Evolutionary conservation across 495 filamentous ascomycete genomes (phyloP).

Genomic region (Hypoxylon trugodes): DNA sequence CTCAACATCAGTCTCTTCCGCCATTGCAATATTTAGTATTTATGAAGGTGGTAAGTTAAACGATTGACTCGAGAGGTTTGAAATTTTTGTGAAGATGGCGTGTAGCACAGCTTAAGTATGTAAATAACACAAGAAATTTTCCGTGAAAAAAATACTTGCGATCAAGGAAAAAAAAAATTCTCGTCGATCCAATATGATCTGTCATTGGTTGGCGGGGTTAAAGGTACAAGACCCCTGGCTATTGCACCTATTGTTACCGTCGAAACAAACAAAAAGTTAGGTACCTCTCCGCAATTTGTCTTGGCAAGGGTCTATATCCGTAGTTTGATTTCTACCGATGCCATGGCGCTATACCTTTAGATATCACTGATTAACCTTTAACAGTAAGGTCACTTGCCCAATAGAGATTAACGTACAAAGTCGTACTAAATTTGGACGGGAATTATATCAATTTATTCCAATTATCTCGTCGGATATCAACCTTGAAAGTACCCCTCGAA

Average conservation of each 20-base stretch:
- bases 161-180: slow-evolving; percentile 27
- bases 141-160: slow-evolving; percentile 6
- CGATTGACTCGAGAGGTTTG: background rate
- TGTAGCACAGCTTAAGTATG: background rate
- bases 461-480: too few relatives aligned
- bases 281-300: slow-evolving; percentile 12
- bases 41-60: background rate
- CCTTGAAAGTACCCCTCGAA: too few relatives aligned
- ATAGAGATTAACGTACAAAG: too few relatives aligned
- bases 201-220: slow-evolving; percentile 27
- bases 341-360: too few relatives aligned
- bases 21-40: slow-evolving; percentile 42
- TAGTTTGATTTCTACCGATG: background rate
- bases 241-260: background rate
- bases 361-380: too few relatives aligned
- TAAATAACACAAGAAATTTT: background rate
- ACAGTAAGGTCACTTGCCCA: too few relatives aligned
- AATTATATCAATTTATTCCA: too few relatives aligned
- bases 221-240: background rate
- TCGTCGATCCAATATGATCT: slow-evolving; percentile 22
- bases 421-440: too few relatives aligned
- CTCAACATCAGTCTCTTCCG: slow-evolving; percentile 54
- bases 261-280: background rate
- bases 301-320: slow-evolving; percentile 16
- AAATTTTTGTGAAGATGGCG: background rate